Percentiles rank a stretch among this genome's conserved stretches.
Evolutionary conservation across 2,329 filamentous ascomycete species (phyloP).

Genomic region (Arthrobotrys conoides): DNA sequence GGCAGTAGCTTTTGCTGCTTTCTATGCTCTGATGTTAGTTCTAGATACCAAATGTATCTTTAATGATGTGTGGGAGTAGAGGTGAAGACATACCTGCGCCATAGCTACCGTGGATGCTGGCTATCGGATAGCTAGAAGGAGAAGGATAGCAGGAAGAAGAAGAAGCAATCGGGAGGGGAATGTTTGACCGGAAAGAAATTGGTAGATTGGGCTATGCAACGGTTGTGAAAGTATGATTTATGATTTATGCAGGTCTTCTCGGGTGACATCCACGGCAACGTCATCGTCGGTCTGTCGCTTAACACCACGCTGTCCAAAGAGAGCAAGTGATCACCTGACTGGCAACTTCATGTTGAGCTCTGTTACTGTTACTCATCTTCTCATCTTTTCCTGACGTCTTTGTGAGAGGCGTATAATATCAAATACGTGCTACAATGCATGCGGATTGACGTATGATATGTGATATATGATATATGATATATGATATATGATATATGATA

Average conservation of each 20-base stretch:
- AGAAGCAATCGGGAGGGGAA: neutral
- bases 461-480: too few relatives aligned
- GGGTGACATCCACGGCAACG: constrained; percentile 24
- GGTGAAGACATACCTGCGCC: constrained; percentile 43
- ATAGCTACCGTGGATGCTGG: constrained; percentile 23
- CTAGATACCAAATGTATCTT: too few relatives aligned
- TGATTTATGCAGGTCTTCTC: constrained; percentile 24
- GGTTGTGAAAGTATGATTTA: neutral
- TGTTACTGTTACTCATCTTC: neutral
- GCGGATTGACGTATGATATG: neutral
- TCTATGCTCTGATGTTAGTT: constrained; percentile 54
- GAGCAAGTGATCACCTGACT: constrained; percentile 40
- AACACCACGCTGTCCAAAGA: constrained; percentile 43
- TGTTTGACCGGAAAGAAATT: neutral
- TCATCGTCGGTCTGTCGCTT: constrained; percentile 42
- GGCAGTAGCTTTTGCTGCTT: constrained; percentile 72
- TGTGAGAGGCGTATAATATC: neutral
- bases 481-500: too few relatives aligned
- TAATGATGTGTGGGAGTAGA: neutral
- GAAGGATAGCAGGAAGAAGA: neutral
- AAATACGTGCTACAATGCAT: neutral
- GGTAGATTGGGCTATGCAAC: too few relatives aligned
- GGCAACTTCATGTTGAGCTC: constrained; percentile 1
- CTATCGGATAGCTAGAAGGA: neutral
- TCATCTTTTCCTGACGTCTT: neutral